Conservation (phyloP, 1,139 yeast species). For the Sugiyamaella grinbergsii region DNA sequence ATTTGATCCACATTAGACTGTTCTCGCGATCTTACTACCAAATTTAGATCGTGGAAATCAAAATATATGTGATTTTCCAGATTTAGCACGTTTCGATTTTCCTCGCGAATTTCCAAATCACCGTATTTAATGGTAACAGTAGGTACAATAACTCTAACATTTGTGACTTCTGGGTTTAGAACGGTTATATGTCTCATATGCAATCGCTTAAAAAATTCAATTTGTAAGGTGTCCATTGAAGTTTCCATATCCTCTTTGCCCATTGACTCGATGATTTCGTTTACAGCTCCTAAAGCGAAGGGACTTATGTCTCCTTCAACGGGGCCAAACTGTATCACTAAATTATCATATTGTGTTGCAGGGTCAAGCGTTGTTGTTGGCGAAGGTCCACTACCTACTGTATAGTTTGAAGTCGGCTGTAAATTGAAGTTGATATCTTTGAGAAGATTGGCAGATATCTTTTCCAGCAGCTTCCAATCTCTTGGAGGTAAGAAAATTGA, state of each 20-base stretch:
- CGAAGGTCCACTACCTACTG: slow-evolving; percentile 46
- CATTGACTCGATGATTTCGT: slow-evolving; percentile 31
- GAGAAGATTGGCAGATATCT: slow-evolving; percentile 16
- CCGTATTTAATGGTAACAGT: slow-evolving; percentile 52
- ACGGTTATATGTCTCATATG: slow-evolving; percentile 42
- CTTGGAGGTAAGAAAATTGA: slow-evolving; percentile 33
- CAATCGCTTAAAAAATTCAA: slow-evolving; percentile 53
- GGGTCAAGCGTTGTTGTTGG: slow-evolving; percentile 51
- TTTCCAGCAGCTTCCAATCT: slow-evolving; percentile 30
- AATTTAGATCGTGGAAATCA: slow-evolving; percentile 31
- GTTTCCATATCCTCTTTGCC: slow-evolving; percentile 43
- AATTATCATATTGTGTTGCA: slow-evolving; percentile 54
- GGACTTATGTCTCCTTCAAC: slow-evolving; percentile 45
- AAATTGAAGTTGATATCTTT: slow-evolving; percentile 26
- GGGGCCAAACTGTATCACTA: slow-evolving; percentile 55
- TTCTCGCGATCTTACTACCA: slow-evolving; percentile 31
- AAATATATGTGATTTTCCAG: slow-evolving; percentile 32
- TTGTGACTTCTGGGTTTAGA: slow-evolving; percentile 47
- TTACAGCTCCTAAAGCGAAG: slow-evolving; percentile 31
- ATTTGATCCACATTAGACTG: slow-evolving; percentile 34
- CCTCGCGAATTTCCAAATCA: slow-evolving; percentile 28
- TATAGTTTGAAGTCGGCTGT: slow-evolving; percentile 47
- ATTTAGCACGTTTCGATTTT: slow-evolving; percentile 21
- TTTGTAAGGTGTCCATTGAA: slow-evolving; percentile 65
- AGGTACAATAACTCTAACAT: slow-evolving; percentile 57